Base-by-base conservation (phyloP, 2,329 filamentous ascomycete genomes). In the Fusarium sp. region DNA sequence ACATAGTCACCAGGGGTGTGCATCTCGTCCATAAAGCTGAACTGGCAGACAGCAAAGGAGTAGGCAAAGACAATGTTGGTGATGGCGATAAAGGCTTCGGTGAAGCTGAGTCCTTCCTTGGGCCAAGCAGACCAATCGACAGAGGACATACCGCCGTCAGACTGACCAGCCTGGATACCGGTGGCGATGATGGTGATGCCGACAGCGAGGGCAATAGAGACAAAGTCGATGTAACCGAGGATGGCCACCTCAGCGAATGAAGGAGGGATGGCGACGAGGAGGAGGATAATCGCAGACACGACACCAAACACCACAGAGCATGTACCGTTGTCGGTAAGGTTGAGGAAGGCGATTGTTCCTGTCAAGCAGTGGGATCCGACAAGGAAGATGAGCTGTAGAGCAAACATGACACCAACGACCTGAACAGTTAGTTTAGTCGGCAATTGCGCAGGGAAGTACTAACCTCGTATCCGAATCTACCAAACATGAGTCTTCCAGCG, bases 41-140 rank as follows among this genome's bases (percentile, higher is more conserved):
- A 84, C 71, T 84, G 82, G 76, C 81, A 83, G 51, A 84, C 79
- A 67, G 82, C 80, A 58, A 83, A 84, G 62, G 88, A 83, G 79
- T 90, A 93, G 56, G 91, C 89, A 62, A 93, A 88, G 62, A 91
- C 83, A 52, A 93, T 92, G 79, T 92, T 92, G 72, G 82, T 83
- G 44, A 91, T 83, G 19, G 87, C 84, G 15, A 87, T 82, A 73
- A 91, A 89, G 20, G 81, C 87, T 43, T 85, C 81, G 44, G 81
- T 80, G 38, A 91, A 81, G 32, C 78, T 78, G 2, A 85, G 76
- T 6, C 81, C 71, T 6, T 79, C 74, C 72, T 79, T 79, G 47
- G 82, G 82, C 80, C 82, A 84, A 1, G 79, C 78, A 10, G 81
- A 82, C 81, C 81, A 83, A 43, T 75, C 55, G 34, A 79, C 76